Base-by-base conservation (phyloP, 148 eudicot genomes). In the Gaultheria prostrata region DNA sequence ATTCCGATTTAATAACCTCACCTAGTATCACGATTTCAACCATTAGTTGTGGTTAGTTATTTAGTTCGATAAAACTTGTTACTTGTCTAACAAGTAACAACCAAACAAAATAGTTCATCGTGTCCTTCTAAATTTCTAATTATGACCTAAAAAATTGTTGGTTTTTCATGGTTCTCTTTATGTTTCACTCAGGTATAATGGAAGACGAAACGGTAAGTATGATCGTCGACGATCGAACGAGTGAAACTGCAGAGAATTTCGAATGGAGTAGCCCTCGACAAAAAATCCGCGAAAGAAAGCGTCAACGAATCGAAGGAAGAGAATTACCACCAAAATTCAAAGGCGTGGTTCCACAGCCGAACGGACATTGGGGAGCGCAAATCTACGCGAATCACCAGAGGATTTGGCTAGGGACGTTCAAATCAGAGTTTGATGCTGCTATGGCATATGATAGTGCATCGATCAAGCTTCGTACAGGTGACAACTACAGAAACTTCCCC, bases 341-440 rank as follows among this genome's bases (percentile, higher is more conserved):
- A 61, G 91, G 89, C 14, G 87, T 89, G 5, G 88, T 89, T 53
- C 84, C 86, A n/a, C 91, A 87, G 49, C 77, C 84, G 1, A 89
- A 85, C 30, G 91, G 91, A 9, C 86, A 85, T 6, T 89, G 88
- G 89, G 91, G 91, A 2, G 87, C 91, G 15, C 91, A 89, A 76
- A 85, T 89, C 56, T 89, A 89, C 53, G 80, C 81, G 6, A 86
- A 81, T 20, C 88, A 89, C 77, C 79, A 77, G 48, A 86, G 89
- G 15, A 51, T 87, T 20, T 89, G 91, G 91, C 72, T 89, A 0
- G 91, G 91, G 43, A 89, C 91, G n/a, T 87, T 86, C 85, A 85
- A 86, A 81, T 45, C 81, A 4, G 84, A 89, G 69, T 26, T 57
- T 5, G 83, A 84, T 3, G 89, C 90, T 0, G 91, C 91, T 1